Conservation (phyloP, 1,284 basidiomycete species). For the Boletellus dicymbophilus region DNA sequence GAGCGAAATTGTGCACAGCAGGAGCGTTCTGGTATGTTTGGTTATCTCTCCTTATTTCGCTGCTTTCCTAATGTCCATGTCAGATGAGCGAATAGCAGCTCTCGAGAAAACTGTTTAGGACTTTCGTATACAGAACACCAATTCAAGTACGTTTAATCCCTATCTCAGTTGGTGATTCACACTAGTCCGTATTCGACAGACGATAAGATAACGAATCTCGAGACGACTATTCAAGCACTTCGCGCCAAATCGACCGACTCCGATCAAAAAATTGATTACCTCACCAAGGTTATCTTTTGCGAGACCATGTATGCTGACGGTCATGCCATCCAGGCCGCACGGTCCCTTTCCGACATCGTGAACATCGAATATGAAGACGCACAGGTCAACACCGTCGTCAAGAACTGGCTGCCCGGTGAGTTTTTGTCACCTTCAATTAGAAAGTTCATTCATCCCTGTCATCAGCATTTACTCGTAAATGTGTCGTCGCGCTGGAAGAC, state of each 20-base stretch:
- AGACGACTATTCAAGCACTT: background rate
- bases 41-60: too few species aligned
- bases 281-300: slow-evolving; percentile 4
- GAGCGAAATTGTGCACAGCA: too few species aligned
- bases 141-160: background rate
- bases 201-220: background rate
- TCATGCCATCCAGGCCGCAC: background rate
- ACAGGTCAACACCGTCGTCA: background rate
- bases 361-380: background rate
- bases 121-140: background rate
- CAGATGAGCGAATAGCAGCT: background rate
- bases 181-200: background rate
- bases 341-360: background rate
- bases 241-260: background rate
- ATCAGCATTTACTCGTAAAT: background rate
- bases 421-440: background rate
- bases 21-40: background rate
- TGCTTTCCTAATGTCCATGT: background rate
- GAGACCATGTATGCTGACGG: slow-evolving; percentile 3
- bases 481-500: background rate
- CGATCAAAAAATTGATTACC: background rate
- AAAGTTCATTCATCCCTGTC: background rate
- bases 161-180: background rate
- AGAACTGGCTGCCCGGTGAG: background rate
- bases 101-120: background rate